phyloP scores from a whole-genome alignment of 176 grass and related monocot species.

The Oryza punctata region DNA sequence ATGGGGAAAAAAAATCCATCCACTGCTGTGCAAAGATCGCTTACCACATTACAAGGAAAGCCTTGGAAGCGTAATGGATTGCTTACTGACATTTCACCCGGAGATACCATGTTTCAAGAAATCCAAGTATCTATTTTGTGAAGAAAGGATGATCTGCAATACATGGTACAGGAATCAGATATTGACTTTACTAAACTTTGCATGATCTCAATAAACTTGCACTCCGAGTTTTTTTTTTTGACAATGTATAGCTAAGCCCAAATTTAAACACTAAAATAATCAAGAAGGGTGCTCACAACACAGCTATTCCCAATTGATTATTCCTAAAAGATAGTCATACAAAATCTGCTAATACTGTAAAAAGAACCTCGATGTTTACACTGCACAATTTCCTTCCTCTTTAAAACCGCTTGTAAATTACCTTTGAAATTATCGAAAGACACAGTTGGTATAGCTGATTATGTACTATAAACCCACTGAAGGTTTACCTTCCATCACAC shows the following conservation, averaged over 20 bases:
- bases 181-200: no score
- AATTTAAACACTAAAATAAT: not conserved
- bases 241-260: not conserved
- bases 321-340: not conserved
- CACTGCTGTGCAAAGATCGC: not conserved
- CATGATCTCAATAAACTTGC: not conserved
- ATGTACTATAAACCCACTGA: not conserved
- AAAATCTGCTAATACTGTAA: not conserved
- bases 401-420: no score
- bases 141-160: slow-evolving; percentile 21
- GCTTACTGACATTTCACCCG: slow-evolving; percentile 37
- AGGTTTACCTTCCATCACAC: not conserved
- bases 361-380: no score
- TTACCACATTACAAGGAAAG: slow-evolving; percentile 53
- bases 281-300: not conserved
- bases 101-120: slow-evolving; percentile 43
- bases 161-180: slow-evolving; percentile 2
- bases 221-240: not conserved
- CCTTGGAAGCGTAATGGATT: slow-evolving; percentile 43
- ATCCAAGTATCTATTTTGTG: not conserved
- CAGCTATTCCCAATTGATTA: not conserved
- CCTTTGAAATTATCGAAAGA: not conserved
- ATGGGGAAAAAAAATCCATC: not conserved
- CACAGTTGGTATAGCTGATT: not conserved
- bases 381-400: not conserved